Evolutionary conservation across 2,329 filamentous ascomycete genomes (phyloP).

Genomic region (Exophiala spinifera): DNA sequence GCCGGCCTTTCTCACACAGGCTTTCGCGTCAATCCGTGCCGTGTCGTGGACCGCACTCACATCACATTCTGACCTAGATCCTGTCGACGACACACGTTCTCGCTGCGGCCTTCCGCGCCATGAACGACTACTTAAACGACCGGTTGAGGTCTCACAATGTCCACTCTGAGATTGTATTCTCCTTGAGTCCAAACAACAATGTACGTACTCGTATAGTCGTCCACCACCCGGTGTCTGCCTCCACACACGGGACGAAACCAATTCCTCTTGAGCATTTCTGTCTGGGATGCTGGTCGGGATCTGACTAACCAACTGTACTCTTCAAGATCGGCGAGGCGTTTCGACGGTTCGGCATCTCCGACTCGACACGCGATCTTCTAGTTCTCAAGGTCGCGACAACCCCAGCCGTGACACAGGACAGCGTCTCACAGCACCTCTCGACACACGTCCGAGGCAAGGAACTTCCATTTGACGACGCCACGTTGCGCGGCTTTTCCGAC

Average conservation of each 20-base stretch:
- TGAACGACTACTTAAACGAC: constrained; percentile 60
- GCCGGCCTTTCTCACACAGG: too few species aligned
- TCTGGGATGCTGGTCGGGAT: too few species aligned
- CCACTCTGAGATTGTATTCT: constrained; percentile 83
- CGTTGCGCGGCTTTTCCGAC: constrained; percentile 61
- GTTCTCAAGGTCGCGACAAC: constrained; percentile 72
- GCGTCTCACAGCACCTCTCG: constrained; percentile 59
- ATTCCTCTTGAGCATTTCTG: too few species aligned
- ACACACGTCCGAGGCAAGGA: constrained; percentile 60
- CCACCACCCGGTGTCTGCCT: too few species aligned
- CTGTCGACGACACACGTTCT: constrained; percentile 70
- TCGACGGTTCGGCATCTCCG: constrained; percentile 76
- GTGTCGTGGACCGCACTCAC: too few species aligned
- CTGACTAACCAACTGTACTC: neutral
- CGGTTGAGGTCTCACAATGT: constrained; percentile 76
- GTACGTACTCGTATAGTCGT: constrained; percentile 5
- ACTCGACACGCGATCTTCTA: constrained; percentile 68
- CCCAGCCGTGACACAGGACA: constrained; percentile 45
- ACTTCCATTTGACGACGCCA: constrained; percentile 60
- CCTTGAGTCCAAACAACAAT: constrained; percentile 78
- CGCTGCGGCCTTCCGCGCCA: constrained; percentile 72
- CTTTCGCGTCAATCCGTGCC: too few species aligned
- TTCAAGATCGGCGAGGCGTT: constrained; percentile 85
- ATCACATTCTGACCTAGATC: constrained; percentile 50
- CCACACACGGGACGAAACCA: too few species aligned